Percentiles rank a stretch among this genome's conserved stretches.
phyloP scores from a whole-genome alignment of 2,329 filamentous ascomycete genomes.

The Phialocephala subalpina region DNA sequence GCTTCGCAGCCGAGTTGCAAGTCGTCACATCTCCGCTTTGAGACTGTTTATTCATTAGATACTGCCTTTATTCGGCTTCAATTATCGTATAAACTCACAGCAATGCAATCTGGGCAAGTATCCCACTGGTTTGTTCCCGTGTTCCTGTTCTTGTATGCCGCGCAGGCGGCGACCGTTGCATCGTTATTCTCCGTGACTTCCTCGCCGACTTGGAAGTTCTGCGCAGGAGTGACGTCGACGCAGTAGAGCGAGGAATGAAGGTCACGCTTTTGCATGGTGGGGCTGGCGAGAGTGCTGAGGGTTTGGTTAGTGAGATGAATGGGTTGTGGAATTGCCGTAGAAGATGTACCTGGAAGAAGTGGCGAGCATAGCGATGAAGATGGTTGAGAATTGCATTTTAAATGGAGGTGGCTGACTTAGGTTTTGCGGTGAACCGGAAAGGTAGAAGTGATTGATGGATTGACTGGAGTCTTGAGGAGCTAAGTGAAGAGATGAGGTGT shows the following conservation, averaged over 20 bases:
- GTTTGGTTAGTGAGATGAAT: background rate
- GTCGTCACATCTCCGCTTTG: background rate
- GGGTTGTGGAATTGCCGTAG: background rate
- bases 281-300: background rate
- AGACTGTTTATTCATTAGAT: background rate
- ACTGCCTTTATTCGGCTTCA: background rate
- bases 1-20: constrained; percentile 9
- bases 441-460: no score
- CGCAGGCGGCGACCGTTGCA: constrained; percentile 9
- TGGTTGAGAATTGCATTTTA: constrained; percentile 4
- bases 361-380: constrained; percentile 7
- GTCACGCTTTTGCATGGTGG: background rate
- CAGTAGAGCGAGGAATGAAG: background rate
- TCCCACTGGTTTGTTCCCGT: constrained; percentile 14
- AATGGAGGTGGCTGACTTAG: background rate
- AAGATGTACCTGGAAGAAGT: background rate
- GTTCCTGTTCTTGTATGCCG: constrained; percentile 11
- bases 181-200: constrained; percentile 3
- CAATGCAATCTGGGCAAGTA: constrained; percentile 13
- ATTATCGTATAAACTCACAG: background rate
- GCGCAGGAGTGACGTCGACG: background rate
- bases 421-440: background rate
- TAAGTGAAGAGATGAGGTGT: background rate
- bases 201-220: background rate
- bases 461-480: no score